Evolutionary conservation across 495 filamentous ascomycete species (phyloP), one percentile per base, ranked within the genome.

Genomic region (Glonium stellatum): DNA sequence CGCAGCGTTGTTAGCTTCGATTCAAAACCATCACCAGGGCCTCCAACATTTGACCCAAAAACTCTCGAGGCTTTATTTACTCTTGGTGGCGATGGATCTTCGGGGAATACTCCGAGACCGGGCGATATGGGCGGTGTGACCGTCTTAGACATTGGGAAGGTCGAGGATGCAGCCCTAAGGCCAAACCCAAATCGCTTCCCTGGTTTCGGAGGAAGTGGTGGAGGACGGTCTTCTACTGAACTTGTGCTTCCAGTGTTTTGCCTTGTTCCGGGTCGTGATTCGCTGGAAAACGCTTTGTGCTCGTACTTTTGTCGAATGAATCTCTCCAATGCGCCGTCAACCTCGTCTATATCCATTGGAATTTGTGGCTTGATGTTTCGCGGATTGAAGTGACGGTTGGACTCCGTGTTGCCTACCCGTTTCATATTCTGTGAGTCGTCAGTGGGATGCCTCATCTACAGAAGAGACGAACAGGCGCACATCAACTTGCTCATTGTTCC

Each of bases 221-320:
- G 90, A 31, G 89, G 89, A 42, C 74, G 68, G 48, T 79, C 77
- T 58, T 75, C 74, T 39, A 58, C 66, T 27, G 75, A 76, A 47
- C 75, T 78, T 15, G 73, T 78, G 63, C 78, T 80, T 23, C 77
- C 78, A 18, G 78, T 81, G 64, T 82, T 68, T 27, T 80, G 71
- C 39, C 75, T 71, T 35, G 66, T 62, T 23, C 67, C 60, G n/a
- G 67, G 61, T 27, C 57, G 47, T 23, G 62, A 56, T 46, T 79
- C 77, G 54, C 63, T 70, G 62, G 70, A 71, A 81, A 82, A 71
- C 68, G 73, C 62, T 76, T 64, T 78, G 58, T 85, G 78, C 71
- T 95, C 82, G 70, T 98, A 98, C 75, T 98, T 98, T 62, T 91
- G 84, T 47, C 92, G 81, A 65, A 98, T 96, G 70, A 88, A 97